Conservation (phyloP, 2,329 filamentous ascomycete genomes). For the Colletotrichum scovillei region DNA sequence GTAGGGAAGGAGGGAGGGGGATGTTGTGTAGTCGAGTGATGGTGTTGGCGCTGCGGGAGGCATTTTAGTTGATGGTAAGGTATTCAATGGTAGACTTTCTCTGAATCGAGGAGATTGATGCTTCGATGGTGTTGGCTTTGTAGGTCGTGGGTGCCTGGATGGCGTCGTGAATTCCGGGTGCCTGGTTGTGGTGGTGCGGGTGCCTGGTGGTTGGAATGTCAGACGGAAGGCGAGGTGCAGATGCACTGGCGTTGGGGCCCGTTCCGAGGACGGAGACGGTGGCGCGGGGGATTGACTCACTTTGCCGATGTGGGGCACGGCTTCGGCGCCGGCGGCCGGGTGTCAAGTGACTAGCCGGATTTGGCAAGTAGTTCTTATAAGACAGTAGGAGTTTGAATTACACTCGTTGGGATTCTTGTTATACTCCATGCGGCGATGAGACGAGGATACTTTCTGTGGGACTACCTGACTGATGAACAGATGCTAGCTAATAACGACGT, state of each 20-base stretch:
- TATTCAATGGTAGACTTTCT: no score
- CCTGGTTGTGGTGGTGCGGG: neutral
- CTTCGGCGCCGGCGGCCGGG: conserved; percentile 3
- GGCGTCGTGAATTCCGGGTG: neutral
- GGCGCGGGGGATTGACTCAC: neutral
- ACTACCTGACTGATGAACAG: no score
- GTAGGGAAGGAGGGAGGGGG: conserved; percentile 16
- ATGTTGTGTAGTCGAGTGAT: conserved; percentile 30
- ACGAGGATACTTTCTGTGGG: no score
- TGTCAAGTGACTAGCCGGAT: neutral
- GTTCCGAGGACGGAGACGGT: conserved; percentile 4
- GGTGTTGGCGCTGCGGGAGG: conserved; percentile 29
- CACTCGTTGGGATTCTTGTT: neutral
- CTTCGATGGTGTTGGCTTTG: neutral
- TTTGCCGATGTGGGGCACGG: conserved; percentile 14
- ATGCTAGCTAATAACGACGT: no score
- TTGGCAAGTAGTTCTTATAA: neutral
- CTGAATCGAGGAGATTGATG: no score
- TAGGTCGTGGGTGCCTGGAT: conserved; percentile 1
- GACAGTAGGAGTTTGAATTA: neutral
- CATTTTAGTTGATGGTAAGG: no score
- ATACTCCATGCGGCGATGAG: neutral
- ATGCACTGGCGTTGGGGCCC: neutral
- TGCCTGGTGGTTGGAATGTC: conserved; percentile 20
- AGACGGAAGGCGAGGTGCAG: neutral